phyloP scores from a whole-genome alignment of 1,139 yeast genomes.

The Diutina neorugosa region DNA sequence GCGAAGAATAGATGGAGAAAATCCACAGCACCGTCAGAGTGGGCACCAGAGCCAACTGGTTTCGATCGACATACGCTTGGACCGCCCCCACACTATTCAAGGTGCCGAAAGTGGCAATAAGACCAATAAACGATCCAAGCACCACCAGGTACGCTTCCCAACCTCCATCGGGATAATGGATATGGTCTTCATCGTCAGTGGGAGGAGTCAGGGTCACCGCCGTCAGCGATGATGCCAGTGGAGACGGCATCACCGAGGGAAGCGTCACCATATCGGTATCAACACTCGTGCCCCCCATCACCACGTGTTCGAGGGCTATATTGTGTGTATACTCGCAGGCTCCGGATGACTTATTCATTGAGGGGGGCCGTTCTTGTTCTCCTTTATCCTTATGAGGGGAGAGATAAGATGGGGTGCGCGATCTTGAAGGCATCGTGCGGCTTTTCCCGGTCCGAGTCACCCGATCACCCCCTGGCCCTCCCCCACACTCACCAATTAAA shows the following conservation, averaged over 20 bases:
- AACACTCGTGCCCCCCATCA: neutral
- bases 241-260: neutral
- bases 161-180: conserved; percentile 16
- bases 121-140: conserved; percentile 16
- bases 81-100: conserved; percentile 19
- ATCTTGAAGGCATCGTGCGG: too few species aligned
- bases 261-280: neutral
- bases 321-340: neutral
- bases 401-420: neutral
- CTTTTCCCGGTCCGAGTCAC: too few species aligned
- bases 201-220: neutral
- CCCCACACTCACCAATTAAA: too few species aligned
- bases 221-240: neutral
- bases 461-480: too few species aligned
- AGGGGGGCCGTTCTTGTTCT: neutral
- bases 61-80: conserved; percentile 14
- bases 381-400: too few species aligned
- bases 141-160: conserved; percentile 12
- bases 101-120: conserved; percentile 17
- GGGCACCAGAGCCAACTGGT: conserved; percentile 11
- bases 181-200: neutral
- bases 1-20: conserved; percentile 19
- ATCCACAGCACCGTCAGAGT: conserved; percentile 22
- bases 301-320: neutral
- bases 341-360: neutral